phyloP scores from a whole-genome alignment of 805 yeast genomes.

The Candida ulmi region DNA sequence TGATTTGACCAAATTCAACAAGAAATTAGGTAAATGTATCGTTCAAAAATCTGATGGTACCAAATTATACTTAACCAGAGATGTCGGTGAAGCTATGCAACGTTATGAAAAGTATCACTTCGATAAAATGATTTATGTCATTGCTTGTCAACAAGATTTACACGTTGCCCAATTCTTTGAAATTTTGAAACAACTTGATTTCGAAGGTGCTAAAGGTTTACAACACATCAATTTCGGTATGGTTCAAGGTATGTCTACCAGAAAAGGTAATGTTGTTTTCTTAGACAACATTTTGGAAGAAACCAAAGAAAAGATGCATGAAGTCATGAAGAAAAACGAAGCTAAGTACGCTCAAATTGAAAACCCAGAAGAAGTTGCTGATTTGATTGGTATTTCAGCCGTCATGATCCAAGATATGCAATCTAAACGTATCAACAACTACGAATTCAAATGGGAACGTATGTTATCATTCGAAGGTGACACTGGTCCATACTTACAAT shows the following conservation, averaged over 20 bases:
- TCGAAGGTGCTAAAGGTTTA: slow-evolving; percentile 76
- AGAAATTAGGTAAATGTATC: slow-evolving; percentile 88
- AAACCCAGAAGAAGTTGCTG: slow-evolving; percentile 92
- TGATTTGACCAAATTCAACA: slow-evolving; percentile 78
- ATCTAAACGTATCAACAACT: slow-evolving; percentile 92
- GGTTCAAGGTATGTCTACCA: slow-evolving; percentile 98
- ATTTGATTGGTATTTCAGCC: slow-evolving; percentile 92
- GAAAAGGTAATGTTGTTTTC: slow-evolving; percentile 98
- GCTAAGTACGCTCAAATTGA: slow-evolving; percentile 88
- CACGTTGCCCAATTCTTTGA: slow-evolving; percentile 93
- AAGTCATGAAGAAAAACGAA: slow-evolving; percentile 90
- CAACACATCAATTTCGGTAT: slow-evolving; percentile 92
- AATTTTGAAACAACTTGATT: slow-evolving; percentile 85
- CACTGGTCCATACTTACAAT: slow-evolving; percentile 97
- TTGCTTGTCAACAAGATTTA: slow-evolving; percentile 94
- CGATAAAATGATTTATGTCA: slow-evolving; percentile 94
- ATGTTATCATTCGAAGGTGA: slow-evolving; percentile 98
- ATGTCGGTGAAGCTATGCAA: slow-evolving; percentile 91
- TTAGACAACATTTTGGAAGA: slow-evolving; percentile 89
- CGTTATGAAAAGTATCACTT: slow-evolving; percentile 81
- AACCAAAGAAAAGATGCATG: slow-evolving; percentile 91
- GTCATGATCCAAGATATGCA: slow-evolving; percentile 99
- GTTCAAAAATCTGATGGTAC: slow-evolving; percentile 96
- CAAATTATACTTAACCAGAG: slow-evolving; percentile 89
- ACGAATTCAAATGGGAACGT: slow-evolving; percentile 96